Evolutionary conservation across 768 basidiomycete species (phyloP), one percentile per base, ranked within the genome.

Genomic region (Candolleomyces aberdarensis): DNA sequence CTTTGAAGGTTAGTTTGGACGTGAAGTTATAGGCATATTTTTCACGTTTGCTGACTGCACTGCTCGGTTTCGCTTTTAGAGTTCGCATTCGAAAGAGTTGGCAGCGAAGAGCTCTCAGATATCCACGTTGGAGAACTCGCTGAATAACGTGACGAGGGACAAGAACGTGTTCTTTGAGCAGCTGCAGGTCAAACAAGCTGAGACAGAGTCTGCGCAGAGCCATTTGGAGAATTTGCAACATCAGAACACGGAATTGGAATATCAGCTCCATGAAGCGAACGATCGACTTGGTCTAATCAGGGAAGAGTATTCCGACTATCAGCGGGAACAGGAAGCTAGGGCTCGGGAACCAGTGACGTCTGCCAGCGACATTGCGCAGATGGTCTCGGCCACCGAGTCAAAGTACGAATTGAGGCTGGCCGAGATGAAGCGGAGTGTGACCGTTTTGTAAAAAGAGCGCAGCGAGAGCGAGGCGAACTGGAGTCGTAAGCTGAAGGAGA

Each of bases 391-490:
- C 15, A 80, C 88, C 0, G 91, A 93, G 72, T 78, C 80, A 31
- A 89, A 87, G 73, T 89, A 91, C 65, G 95, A 96, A 69, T 74
- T 82, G 2, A 89, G 84, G 66, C 72, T 97, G 7, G 76, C 84
- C 1, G 93, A 95, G 65, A 72, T 96, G 64, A 84, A 83, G 63
- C 78, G 80, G 63, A 84, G 85, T 57, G 72, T 97, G 26, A 68
- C 76, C 5, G 75, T 77, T 9, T 72, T 87, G 20, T 96, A 98
- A 76, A 85, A 83, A 65, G 97, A 98, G 71, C 82, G 94, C 43
- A 87, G 83, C 57, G 95, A 96, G 54, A 83, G 83, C 32, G 96
- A 98, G 67, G 88, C 90, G 26, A 89, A 92, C 63, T 96, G 95
- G 92, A 91, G 89, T 69, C 81, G 80, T 59, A 95, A 94, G 70